Evolutionary conservation across 2,329 filamentous ascomycete genomes (phyloP).

Genomic region (Aaosphaeria pasadenensis): DNA sequence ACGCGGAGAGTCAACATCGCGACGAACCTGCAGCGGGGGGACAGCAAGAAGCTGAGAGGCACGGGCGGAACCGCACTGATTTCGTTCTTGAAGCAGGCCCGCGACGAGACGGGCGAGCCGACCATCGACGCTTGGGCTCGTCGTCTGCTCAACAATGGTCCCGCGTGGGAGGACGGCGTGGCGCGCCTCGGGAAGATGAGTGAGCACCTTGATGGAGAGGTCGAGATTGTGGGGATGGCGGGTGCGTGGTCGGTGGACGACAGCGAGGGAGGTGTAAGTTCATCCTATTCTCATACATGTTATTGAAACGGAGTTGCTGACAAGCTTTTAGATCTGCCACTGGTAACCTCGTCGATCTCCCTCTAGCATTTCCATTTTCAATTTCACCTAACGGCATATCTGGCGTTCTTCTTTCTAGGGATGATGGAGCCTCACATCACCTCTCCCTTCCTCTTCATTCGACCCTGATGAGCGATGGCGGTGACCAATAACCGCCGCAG

Average conservation of each 20-base stretch:
- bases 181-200: slow-evolving; percentile 50
- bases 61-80: slow-evolving; percentile 94
- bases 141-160: slow-evolving; percentile 55
- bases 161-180: slow-evolving; percentile 36
- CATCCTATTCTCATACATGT: slow-evolving; percentile 2
- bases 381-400: no score
- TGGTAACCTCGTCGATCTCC: slow-evolving; percentile 10
- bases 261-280: slow-evolving; percentile 57
- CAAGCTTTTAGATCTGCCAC: slow-evolving; percentile 19
- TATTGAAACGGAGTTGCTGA: slow-evolving; percentile 2
- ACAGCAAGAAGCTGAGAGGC: slow-evolving; percentile 66
- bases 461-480: background rate
- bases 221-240: slow-evolving; percentile 68
- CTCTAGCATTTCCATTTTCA: no score
- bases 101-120: slow-evolving; percentile 92
- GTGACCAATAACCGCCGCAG: no score
- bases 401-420: no score
- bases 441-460: background rate
- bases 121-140: slow-evolving; percentile 69
- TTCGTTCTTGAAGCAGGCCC: slow-evolving; percentile 91
- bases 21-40: slow-evolving; percentile 33
- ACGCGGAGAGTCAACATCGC: slow-evolving; percentile 59
- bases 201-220: slow-evolving; percentile 53
- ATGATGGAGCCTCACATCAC: no score
- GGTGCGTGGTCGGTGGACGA: slow-evolving; percentile 90